Evolutionary conservation across 495 filamentous ascomycete species (phyloP).

Genomic region (Geoglossum glabrum): DNA sequence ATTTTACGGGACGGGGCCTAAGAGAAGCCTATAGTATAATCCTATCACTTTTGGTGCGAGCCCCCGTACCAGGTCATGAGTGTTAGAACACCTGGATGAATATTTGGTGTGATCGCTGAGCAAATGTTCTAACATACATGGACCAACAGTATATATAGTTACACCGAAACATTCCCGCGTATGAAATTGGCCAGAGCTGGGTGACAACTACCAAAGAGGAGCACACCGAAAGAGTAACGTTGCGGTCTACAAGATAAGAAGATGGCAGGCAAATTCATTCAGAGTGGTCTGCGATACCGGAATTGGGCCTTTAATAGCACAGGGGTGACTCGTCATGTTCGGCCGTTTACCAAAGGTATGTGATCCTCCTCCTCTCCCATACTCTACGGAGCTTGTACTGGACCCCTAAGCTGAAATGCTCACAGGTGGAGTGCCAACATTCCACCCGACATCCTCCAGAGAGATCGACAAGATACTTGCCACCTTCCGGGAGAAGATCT

Average conservation of each 20-base stretch:
- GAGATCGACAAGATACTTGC: conserved; percentile 27
- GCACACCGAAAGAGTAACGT: neutral
- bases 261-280: neutral
- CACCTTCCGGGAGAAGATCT: conserved; percentile 16
- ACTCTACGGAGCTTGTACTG: neutral
- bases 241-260: neutral
- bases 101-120: too few relatives aligned
- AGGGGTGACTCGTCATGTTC: neutral
- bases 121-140: too few relatives aligned
- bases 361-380: neutral
- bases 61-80: too few relatives aligned
- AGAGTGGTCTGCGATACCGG: neutral
- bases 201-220: too few relatives aligned
- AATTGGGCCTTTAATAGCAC: neutral
- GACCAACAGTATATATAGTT: too few relatives aligned
- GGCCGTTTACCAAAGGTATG: neutral
- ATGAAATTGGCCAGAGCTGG: too few relatives aligned
- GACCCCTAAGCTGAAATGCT: neutral
- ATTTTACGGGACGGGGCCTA: too few relatives aligned
- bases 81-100: too few relatives aligned
- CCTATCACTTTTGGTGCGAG: too few relatives aligned
- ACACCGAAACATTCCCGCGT: too few relatives aligned
- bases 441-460: conserved; percentile 27
- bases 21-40: too few relatives aligned
- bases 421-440: conserved; percentile 24